A percentile compares a stretch with the other conserved stretches of the same genome.
These are phyloP conservation scores for Viridothelium virens DNA, from an alignment of 495 filamentous ascomycete genomes.

Conservation along the genomic window DNA sequence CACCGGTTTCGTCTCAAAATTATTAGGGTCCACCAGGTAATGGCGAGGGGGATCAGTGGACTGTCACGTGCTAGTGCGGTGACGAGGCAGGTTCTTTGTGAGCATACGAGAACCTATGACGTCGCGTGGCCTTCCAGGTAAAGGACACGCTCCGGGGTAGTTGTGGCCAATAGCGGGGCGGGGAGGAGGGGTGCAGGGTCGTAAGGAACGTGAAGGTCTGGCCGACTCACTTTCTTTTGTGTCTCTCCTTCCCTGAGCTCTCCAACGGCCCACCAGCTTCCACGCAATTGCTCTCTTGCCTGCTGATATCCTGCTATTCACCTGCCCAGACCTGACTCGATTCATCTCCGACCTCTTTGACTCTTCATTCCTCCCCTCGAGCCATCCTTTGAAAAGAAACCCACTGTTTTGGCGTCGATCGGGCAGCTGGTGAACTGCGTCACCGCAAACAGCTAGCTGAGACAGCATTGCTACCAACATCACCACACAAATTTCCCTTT, in stretches of 20 bases:
- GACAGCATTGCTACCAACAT: background rate
- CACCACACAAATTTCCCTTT: background rate
- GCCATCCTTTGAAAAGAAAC: background rate
- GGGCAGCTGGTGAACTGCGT: background rate
- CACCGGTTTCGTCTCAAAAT: no score
- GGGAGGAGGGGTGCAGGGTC: background rate
- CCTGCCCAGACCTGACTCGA: background rate
- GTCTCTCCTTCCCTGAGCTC: slow-evolving; percentile 6
- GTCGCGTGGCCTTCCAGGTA: background rate
- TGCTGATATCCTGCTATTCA: background rate
- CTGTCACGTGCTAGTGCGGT: background rate
- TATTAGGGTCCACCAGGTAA: background rate
- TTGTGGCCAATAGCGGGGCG: background rate
- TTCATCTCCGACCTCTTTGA: background rate
- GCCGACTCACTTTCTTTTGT: background rate
- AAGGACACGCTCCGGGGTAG: background rate
- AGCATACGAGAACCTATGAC: background rate
- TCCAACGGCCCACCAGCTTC: background rate
- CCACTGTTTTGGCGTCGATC: background rate
- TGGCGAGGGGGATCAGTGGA: background rate
- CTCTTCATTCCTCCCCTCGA: background rate
- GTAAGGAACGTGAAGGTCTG: no score
- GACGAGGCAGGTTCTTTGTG: background rate
- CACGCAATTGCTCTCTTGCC: background rate
- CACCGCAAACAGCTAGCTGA: background rate